A percentile compares a stretch with the other conserved stretches of the same genome.
Conservation (phyloP, 1,284 basidiomycete species). For the Wallemia mellicola region DNA sequence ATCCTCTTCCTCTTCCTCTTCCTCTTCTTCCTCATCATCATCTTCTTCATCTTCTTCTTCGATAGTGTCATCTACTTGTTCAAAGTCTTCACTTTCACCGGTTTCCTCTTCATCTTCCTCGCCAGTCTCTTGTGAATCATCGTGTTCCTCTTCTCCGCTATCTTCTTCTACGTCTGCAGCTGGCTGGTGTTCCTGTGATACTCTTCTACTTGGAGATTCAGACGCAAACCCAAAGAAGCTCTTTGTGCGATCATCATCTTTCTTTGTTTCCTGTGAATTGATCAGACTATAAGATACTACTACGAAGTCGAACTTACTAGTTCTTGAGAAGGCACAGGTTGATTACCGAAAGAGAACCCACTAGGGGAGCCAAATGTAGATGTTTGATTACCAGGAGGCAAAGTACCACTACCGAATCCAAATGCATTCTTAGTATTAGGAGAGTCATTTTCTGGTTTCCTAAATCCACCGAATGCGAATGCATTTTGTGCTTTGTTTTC, state of each 20-base stretch:
- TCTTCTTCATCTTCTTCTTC: neutral
- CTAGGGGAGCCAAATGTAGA: neutral
- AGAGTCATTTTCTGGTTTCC: neutral
- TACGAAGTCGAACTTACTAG: neutral
- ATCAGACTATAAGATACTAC: neutral
- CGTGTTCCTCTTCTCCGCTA: neutral
- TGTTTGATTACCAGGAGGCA: neutral
- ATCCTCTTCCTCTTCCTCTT: neutral
- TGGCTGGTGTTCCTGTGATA: neutral
- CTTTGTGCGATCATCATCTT: neutral
- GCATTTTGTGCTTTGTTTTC: neutral
- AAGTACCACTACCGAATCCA: neutral
- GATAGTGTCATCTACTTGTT: neutral
- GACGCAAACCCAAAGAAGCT: neutral
- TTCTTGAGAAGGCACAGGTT: neutral
- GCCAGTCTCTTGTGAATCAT: no score
- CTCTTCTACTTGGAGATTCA: neutral
- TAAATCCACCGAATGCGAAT: neutral
- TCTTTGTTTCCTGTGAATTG: neutral
- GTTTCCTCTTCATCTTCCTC: neutral
- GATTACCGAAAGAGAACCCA: neutral
- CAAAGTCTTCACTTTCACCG: neutral
- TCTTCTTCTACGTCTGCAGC: neutral
- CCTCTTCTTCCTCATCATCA: neutral
- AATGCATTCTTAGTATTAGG: neutral